A percentile compares a stretch with the other conserved stretches of the same genome.
Evolutionary conservation across 2,329 filamentous ascomycete genomes (phyloP).

Genomic region (Ceratocystis huliohia): DNA sequence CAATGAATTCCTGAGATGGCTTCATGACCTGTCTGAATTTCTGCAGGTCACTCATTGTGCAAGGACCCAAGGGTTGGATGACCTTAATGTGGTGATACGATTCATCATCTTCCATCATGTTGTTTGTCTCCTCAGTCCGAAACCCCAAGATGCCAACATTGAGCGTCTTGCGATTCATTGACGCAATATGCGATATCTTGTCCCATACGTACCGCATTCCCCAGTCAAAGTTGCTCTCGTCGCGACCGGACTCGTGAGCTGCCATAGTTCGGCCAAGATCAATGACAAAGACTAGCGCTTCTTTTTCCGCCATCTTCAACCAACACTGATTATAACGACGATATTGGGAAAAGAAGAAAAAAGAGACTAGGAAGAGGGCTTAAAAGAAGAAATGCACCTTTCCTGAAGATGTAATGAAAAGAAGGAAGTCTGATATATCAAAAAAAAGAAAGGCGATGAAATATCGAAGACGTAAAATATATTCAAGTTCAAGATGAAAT

Average conservation of each 20-base stretch:
- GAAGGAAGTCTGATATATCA: not conserved
- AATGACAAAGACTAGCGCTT: constrained; percentile 82
- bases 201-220: constrained; percentile 90
- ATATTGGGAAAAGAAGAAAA: constrained; percentile 7
- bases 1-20: constrained; percentile 53
- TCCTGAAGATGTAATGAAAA: not conserved
- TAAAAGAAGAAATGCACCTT: not conserved
- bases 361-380: not conserved
- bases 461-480: too few relatives aligned
- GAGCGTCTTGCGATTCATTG: constrained; percentile 53
- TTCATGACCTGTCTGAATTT: constrained; percentile 50
- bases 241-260: constrained; percentile 54
- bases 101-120: constrained; percentile 53
- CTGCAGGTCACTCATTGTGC: constrained; percentile 56
- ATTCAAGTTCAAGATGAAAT: too few relatives aligned
- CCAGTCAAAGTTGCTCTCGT: constrained; percentile 75
- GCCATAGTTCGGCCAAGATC: constrained; percentile 83
- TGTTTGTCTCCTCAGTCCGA: constrained; percentile 63
- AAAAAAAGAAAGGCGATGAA: not conserved
- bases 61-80: constrained; percentile 51
- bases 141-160: constrained; percentile 71
- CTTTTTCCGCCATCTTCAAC: constrained; percentile 70
- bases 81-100: constrained; percentile 74
- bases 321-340: not conserved
- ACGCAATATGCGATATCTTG: constrained; percentile 59